These are phyloP conservation scores for Stagonosporopsis tanaceti DNA, from an alignment of 2,329 filamentous ascomycete genomes.

Conservation along the genomic window DNA sequence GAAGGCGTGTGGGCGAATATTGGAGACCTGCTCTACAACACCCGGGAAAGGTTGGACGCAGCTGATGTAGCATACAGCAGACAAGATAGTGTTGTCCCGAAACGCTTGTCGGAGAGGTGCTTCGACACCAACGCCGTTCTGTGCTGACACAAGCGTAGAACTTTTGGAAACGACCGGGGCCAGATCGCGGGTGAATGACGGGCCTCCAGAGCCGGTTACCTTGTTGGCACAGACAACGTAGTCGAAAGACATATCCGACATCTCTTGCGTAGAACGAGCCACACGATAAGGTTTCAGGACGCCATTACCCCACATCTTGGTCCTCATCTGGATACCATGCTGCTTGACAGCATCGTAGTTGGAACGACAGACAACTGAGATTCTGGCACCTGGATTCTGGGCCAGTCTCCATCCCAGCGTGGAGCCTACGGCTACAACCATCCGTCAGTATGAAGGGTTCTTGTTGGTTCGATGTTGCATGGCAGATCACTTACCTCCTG, in stretches of 20 bases:
- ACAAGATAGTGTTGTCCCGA: constrained; percentile 7
- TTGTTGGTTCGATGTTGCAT: not conserved
- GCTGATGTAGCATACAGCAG: constrained; percentile 17
- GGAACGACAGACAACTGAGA: constrained; percentile 17
- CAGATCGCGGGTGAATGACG: not conserved
- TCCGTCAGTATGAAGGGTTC: not conserved
- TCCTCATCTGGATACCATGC: constrained; percentile 9
- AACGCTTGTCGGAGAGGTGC: constrained; percentile 4
- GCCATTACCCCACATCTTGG: constrained; percentile 14
- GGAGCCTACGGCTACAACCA: constrained; percentile 11
- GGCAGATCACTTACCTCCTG: not conserved
- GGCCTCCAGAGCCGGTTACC: not conserved
- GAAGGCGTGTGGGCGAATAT: constrained; percentile 16
- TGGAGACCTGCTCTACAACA: constrained; percentile 9
- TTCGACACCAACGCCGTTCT: constrained; percentile 18
- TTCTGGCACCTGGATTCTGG: constrained; percentile 4
- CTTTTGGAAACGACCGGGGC: not conserved
- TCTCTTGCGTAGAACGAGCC: constrained; percentile 12
- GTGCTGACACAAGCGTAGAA: constrained; percentile 12
- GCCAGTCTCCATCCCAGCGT: constrained; percentile 14
- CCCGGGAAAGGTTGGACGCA: constrained; percentile 11
- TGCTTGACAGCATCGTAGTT: constrained; percentile 13
- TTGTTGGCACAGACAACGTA: constrained; percentile 19
- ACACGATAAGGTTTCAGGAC: constrained; percentile 5
- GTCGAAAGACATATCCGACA: constrained; percentile 5